These are phyloP conservation scores for Triticum timopheevii DNA, from an alignment of 176 grass and related monocot species.

Conservation along the genomic window DNA sequence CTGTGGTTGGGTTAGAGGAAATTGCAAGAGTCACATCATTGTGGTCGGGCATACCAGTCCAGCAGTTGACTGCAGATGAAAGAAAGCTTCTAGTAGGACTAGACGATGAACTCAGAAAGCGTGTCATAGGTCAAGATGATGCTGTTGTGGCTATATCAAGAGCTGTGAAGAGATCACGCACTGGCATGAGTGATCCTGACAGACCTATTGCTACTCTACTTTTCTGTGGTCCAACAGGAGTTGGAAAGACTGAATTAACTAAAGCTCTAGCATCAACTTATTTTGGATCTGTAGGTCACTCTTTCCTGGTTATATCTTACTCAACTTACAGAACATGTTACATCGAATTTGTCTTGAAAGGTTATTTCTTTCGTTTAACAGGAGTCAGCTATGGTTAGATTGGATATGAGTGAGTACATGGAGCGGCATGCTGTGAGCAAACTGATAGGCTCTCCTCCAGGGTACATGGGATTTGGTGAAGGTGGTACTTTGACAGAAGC, in stretches of 20 bases:
- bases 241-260: constrained; percentile 91
- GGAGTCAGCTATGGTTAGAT: constrained; percentile 83
- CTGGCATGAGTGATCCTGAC: constrained; percentile 83
- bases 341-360: background rate
- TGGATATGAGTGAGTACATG: constrained; percentile 99
- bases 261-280: constrained; percentile 85
- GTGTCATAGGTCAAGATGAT: constrained; percentile 95
- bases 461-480: constrained; percentile 91
- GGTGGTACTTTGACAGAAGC: constrained; percentile 94
- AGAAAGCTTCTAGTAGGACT: constrained; percentile 72
- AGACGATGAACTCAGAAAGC: constrained; percentile 79
- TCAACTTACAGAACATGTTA: background rate
- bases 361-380: constrained; percentile 42
- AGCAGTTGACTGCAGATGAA: constrained; percentile 86
- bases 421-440: constrained; percentile 90
- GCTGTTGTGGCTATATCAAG: constrained; percentile 77
- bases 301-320: constrained; percentile 32
- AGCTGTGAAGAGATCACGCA: constrained; percentile 88
- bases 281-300: constrained; percentile 80
- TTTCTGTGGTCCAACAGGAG: constrained; percentile 94
- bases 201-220: constrained; percentile 88
- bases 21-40: constrained; percentile 87
- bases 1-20: constrained; percentile 78
- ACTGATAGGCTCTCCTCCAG: constrained; percentile 97
- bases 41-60: constrained; percentile 94